Conservation (phyloP, 768 basidiomycete species). For the Tephrocybe sp. region DNA sequence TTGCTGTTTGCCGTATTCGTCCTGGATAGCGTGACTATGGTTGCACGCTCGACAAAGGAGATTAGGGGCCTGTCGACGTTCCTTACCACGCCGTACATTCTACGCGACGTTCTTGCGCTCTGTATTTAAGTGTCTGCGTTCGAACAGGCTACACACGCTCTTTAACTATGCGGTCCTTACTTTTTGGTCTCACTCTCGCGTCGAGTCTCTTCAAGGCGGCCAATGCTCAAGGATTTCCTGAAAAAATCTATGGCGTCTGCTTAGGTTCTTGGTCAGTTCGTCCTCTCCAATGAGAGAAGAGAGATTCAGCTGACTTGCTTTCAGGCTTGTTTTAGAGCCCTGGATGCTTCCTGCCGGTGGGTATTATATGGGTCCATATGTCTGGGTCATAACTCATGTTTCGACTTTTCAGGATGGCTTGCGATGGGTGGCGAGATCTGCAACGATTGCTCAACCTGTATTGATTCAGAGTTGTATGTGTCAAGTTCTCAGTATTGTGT, state of each 20-base stretch:
- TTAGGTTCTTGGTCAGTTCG: slow-evolving; percentile 38
- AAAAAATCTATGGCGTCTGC: slow-evolving; percentile 24
- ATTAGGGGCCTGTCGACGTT: not conserved
- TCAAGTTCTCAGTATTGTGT: not conserved
- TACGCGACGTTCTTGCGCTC: not conserved
- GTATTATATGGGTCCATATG: not conserved
- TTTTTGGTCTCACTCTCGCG: slow-evolving; percentile 7
- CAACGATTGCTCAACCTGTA: slow-evolving; percentile 57
- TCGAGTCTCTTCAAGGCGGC: slow-evolving; percentile 11
- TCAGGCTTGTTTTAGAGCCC: slow-evolving; percentile 72
- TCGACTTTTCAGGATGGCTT: slow-evolving; percentile 51
- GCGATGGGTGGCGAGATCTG: slow-evolving; percentile 72
- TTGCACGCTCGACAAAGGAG: slow-evolving; percentile 7
- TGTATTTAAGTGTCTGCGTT: slow-evolving; percentile 1
- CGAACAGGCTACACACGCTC: not conserved
- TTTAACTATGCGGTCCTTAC: slow-evolving; percentile 6
- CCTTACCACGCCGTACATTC: slow-evolving; percentile 1
- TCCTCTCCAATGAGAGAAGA: not conserved
- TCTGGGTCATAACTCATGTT: not conserved
- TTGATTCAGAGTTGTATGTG: slow-evolving; percentile 63
- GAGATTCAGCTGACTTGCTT: slow-evolving; percentile 3
- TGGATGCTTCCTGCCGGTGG: slow-evolving; percentile 79
- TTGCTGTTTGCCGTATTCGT: not conserved
- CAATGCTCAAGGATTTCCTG: slow-evolving; percentile 18
- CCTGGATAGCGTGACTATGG: slow-evolving; percentile 9